Percentiles rank a stretch among this genome's conserved stretches.
phyloP scores from a whole-genome alignment of 495 filamentous ascomycete species.

The Cercophora sp. region DNA sequence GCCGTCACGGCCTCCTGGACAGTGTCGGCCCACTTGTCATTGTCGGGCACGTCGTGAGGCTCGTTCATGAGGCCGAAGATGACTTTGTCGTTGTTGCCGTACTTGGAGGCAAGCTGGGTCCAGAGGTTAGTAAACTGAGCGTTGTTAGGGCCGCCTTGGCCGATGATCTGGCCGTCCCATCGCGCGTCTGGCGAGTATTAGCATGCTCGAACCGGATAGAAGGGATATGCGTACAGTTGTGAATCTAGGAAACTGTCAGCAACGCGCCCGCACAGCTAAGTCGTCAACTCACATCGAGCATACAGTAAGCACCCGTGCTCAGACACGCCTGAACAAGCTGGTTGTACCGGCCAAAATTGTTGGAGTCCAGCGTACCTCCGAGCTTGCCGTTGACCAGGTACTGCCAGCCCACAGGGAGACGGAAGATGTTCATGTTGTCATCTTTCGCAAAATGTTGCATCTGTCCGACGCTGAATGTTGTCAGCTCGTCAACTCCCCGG shows the following conservation, averaged over 20 bases:
- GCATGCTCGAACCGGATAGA: neutral
- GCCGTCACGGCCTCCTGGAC: conserved; percentile 53
- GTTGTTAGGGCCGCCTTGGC: conserved; percentile 52
- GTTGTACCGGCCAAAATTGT: conserved; percentile 48
- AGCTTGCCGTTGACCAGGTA: conserved; percentile 49
- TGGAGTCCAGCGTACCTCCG: conserved; percentile 44
- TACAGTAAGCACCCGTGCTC: conserved; percentile 43
- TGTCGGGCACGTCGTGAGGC: conserved; percentile 36
- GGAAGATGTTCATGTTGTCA: conserved; percentile 53
- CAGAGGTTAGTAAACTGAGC: conserved; percentile 49
- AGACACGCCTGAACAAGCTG: conserved; percentile 53
- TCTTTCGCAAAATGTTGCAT: conserved; percentile 55
- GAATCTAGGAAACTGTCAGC: conserved; percentile 23
- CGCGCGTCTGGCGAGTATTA: conserved; percentile 37
- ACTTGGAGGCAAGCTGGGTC: conserved; percentile 52
- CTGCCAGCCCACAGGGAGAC: conserved; percentile 55
- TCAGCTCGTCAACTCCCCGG: neutral
- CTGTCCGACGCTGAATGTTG: conserved; percentile 35
- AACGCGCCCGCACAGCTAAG: neutral
- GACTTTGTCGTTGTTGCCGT: conserved; percentile 39
- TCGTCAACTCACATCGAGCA: conserved; percentile 44
- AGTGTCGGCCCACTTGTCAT: conserved; percentile 47
- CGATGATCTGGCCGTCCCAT: conserved; percentile 55
- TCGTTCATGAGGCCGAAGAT: conserved; percentile 58
- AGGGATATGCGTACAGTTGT: conserved; percentile 42